Conservation (phyloP, 2,329 filamentous ascomycete species). For the Hypoxylon sp. region DNA sequence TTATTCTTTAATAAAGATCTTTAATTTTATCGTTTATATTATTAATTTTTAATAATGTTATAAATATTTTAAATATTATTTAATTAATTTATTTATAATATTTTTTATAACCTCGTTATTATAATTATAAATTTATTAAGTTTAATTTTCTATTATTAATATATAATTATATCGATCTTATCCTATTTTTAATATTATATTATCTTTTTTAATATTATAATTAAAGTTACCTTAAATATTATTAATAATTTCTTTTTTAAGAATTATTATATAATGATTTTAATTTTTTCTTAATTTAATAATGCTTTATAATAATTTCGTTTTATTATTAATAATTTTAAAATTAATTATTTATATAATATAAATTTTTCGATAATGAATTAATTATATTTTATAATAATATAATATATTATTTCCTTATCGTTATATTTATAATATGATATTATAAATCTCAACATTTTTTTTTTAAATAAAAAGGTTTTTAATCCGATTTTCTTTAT, state of each 20-base stretch:
- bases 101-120: not conserved
- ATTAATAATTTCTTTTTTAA: not conserved
- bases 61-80: not conserved
- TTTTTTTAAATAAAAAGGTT: too few relatives aligned
- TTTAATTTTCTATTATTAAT: not conserved
- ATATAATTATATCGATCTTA: not conserved
- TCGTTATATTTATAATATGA: too few relatives aligned
- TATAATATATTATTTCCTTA: too few relatives aligned
- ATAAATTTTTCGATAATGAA: too few relatives aligned
- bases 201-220: not conserved
- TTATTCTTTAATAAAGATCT: not conserved
- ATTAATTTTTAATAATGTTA: not conserved
- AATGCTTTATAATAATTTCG: too few relatives aligned
- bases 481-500: too few relatives aligned
- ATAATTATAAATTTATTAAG: not conserved
- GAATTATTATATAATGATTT: not conserved
- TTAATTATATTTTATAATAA: too few relatives aligned
- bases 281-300: too few relatives aligned
- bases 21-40: not conserved
- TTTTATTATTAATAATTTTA: too few relatives aligned
- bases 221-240: not conserved
- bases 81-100: not conserved
- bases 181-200: not conserved
- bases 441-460: too few relatives aligned
- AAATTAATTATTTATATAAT: too few relatives aligned